Evolutionary conservation across 2,329 filamentous ascomycete genomes (phyloP), one percentile per base, ranked within the genome.

Genomic region (Sarocladium brachiariae): DNA sequence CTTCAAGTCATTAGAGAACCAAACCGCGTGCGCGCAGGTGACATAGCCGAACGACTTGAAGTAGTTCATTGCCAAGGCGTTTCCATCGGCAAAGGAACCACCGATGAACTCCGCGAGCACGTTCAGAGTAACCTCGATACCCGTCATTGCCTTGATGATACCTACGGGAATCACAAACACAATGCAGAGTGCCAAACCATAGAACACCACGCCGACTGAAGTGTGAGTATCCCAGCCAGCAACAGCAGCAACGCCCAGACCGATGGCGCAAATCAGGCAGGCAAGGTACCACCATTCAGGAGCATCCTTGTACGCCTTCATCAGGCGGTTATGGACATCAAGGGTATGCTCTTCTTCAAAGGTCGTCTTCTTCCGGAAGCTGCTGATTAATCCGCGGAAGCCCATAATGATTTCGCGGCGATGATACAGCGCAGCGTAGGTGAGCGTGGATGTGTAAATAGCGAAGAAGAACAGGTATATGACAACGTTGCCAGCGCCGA

Each of bases 391-490:
- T 31, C 70, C 72, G 58, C 70, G 70, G 63, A 77, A 74, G 2
- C 75, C 75, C 50, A 72, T 70, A 7, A 58, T 58, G 34, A 80
- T 73, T 55, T 79, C 75, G 49, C 71, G 68, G 3, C 75, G 70
- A 57, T 80, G 74, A 59, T 78, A 79, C 1, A 80, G 66, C 16
- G 63, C 57, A 21, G 74, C 71, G 50, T 79, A 77, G 3, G 72
- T 73, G 14, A 80, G 60, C 0, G 71, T 73, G 16, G 76, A 73
- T 0, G 76, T 68, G 55, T 79, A 79, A 25, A 77, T 72, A 48
- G 70, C 74, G 51, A 80, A 80, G 64, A 77, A 79, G 60, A 74
- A 76, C 54, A 75, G 65, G 64, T 79, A 80, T n/a, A 74, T 66
- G 25, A 68, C 64, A n/a, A 76, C 59, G 51, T 74, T 75, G 14